Evolutionary conservation across 2,329 filamentous ascomycete genomes (phyloP).

Genomic region (Didymosphaeria variabile): DNA sequence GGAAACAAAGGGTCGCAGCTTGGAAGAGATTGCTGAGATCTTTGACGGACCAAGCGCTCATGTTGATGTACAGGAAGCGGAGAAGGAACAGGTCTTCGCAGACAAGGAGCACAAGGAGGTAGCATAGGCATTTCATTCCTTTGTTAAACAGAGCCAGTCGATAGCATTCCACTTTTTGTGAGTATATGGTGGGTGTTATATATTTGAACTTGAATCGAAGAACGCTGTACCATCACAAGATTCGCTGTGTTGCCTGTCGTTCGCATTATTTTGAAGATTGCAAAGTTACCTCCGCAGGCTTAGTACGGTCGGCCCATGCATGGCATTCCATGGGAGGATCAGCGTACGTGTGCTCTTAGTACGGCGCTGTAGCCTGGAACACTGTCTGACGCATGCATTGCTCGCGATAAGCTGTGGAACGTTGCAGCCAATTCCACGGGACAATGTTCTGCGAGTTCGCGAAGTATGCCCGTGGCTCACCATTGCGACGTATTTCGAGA

Average conservation of each 20-base stretch:
- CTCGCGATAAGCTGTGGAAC: too few relatives aligned
- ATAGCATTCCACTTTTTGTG: neutral
- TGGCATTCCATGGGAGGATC: too few relatives aligned
- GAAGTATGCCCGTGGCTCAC: too few relatives aligned
- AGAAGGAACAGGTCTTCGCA: conserved; percentile 2
- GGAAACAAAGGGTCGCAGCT: conserved; percentile 60
- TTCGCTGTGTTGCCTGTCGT: neutral
- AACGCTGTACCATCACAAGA: neutral
- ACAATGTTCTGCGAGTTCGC: too few relatives aligned
- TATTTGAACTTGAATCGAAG: neutral
- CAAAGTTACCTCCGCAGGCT: neutral
- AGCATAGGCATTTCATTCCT: too few relatives aligned
- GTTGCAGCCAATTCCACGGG: too few relatives aligned
- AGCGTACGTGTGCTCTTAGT: too few relatives aligned
- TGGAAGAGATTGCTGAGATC: conserved; percentile 65
- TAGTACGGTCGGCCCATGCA: too few relatives aligned
- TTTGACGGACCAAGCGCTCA: conserved; percentile 17
- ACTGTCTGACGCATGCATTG: too few relatives aligned
- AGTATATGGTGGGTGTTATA: neutral
- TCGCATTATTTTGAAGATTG: neutral
- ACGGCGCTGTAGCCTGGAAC: too few relatives aligned
- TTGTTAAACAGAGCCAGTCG: neutral
- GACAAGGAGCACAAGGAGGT: conserved; percentile 9
- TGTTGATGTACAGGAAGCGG: neutral
- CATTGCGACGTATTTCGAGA: too few relatives aligned